These are phyloP conservation scores for Lactarius quietus DNA, from an alignment of 768 basidiomycete genomes.

Conservation along the genomic window DNA sequence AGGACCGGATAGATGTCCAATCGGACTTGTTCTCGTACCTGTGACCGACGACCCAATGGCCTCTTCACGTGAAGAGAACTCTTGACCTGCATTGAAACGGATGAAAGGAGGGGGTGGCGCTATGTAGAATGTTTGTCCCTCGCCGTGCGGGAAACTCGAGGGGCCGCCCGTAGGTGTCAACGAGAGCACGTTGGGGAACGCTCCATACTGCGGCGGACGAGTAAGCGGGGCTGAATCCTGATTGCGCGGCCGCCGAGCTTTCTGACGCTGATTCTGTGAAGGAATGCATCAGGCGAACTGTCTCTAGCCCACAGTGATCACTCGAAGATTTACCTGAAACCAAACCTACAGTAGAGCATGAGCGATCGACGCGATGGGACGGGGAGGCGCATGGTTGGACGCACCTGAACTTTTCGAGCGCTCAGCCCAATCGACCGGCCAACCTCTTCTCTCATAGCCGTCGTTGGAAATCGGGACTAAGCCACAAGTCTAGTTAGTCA, in stretches of 20 bases:
- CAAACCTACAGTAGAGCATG: slow-evolving; percentile 63
- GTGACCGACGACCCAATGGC: background rate
- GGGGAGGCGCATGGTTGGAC: slow-evolving; percentile 32
- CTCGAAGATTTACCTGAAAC: slow-evolving; percentile 65
- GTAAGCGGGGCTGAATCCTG: slow-evolving; percentile 51
- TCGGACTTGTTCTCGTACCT: slow-evolving; percentile 9
- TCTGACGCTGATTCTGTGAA: slow-evolving; percentile 80
- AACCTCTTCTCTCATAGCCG: slow-evolving; percentile 83
- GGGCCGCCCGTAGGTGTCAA: slow-evolving; percentile 30
- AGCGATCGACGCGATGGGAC: slow-evolving; percentile 23
- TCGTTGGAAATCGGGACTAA: slow-evolving; percentile 87
- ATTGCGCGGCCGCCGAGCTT: slow-evolving; percentile 69
- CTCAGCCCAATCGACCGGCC: slow-evolving; percentile 85
- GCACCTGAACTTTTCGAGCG: slow-evolving; percentile 85
- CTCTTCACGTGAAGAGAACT: slow-evolving; percentile 5
- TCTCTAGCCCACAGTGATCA: slow-evolving; percentile 4
- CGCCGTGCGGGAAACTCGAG: slow-evolving; percentile 21
- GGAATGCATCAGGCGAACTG: slow-evolving; percentile 25
- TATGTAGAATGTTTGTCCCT: slow-evolving; percentile 19
- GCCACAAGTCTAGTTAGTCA: background rate
- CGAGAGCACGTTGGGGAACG: slow-evolving; percentile 49
- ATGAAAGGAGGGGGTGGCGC: slow-evolving; percentile 5
- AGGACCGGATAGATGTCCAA: slow-evolving; percentile 21
- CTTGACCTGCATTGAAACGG: slow-evolving; percentile 7
- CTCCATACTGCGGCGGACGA: slow-evolving; percentile 59